Percentiles rank a stretch among this genome's conserved stretches.
Conservation (phyloP, 1,284 basidiomycete species). For the Volvariella surrecta region DNA sequence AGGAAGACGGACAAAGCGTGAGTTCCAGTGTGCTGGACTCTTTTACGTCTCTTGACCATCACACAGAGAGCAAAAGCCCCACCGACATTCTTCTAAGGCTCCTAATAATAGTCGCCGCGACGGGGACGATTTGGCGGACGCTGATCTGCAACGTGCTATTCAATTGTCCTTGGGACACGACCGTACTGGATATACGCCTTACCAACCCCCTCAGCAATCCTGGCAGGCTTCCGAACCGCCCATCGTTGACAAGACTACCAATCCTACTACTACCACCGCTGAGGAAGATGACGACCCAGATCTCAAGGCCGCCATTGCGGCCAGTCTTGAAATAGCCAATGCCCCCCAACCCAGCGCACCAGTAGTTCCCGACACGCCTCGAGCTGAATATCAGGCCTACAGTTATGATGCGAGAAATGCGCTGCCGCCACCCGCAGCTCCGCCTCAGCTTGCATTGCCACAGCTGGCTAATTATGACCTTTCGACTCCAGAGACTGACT, state of each 20-base stretch:
- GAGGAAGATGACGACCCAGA: constrained; percentile 92
- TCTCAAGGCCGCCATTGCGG: constrained; percentile 91
- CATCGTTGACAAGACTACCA: constrained; percentile 44
- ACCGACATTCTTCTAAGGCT: constrained; percentile 42
- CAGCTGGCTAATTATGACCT: constrained; percentile 71
- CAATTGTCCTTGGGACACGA: constrained; percentile 69
- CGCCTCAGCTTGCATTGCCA: constrained; percentile 37
- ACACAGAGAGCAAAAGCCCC: constrained; percentile 29
- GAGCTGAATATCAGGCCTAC: constrained; percentile 31
- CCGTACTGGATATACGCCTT: constrained; percentile 62
- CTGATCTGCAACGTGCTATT: constrained; percentile 91
- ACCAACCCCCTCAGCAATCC: constrained; percentile 40
- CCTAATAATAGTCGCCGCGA: constrained; percentile 41
- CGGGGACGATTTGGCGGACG: constrained; percentile 68
- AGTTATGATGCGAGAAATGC: constrained; percentile 29
- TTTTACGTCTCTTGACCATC: constrained; percentile 1
- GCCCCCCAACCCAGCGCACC: constrained; percentile 78
- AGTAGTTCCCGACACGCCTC: constrained; percentile 44
- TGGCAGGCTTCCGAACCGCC: constrained; percentile 72
- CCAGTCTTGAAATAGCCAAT: constrained; percentile 81
- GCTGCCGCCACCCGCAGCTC: constrained; percentile 36
- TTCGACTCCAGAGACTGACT: constrained; percentile 71
- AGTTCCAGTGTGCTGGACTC: constrained; percentile 12
- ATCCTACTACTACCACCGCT: constrained; percentile 28
- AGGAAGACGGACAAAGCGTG: constrained; percentile 50